These are phyloP conservation scores for Eucommia ulmoides DNA, from an alignment of 257 asterid species.

Conservation along the genomic window DNA sequence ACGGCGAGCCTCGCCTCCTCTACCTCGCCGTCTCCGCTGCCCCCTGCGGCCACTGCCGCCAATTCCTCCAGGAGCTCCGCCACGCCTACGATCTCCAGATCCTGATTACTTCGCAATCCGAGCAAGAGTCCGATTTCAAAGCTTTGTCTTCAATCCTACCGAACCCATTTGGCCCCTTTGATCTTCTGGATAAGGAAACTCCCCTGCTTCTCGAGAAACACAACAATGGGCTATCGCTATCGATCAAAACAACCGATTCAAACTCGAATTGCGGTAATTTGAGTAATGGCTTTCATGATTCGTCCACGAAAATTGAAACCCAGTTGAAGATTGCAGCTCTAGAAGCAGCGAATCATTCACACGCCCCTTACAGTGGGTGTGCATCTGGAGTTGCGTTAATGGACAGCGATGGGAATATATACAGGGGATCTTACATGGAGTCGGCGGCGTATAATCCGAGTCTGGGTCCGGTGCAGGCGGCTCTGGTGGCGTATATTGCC, in stretches of 20 bases:
- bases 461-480: slow-evolving; percentile 77
- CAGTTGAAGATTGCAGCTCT: slow-evolving; percentile 34
- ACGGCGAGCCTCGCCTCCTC: slow-evolving; percentile 43
- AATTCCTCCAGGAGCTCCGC: slow-evolving; percentile 78
- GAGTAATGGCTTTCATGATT: slow-evolving; percentile 25
- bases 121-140: slow-evolving; percentile 18
- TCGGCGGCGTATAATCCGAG: slow-evolving; percentile 94
- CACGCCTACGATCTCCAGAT: slow-evolving; percentile 37
- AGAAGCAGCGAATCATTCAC: slow-evolving; percentile 69
- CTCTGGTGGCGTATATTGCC: slow-evolving; percentile 60
- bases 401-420: slow-evolving; percentile 68
- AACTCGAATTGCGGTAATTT: slow-evolving; percentile 4
- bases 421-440: slow-evolving; percentile 59
- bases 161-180: slow-evolving; percentile 73
- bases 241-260: slow-evolving; percentile 8
- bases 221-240: slow-evolving; percentile 22
- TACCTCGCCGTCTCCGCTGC: slow-evolving; percentile 78
- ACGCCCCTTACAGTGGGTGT: slow-evolving; percentile 80
- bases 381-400: slow-evolving; percentile 81
- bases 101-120: slow-evolving; percentile 37
- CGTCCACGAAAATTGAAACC: slow-evolving; percentile 7
- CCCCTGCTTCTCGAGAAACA: slow-evolving; percentile 65
- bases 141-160: slow-evolving; percentile 43
- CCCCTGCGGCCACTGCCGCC: slow-evolving; percentile 98
- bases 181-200: slow-evolving; percentile 45